phyloP scores from a whole-genome alignment of 2,329 filamentous ascomycete genomes.

The Teratosphaeria destructans region DNA sequence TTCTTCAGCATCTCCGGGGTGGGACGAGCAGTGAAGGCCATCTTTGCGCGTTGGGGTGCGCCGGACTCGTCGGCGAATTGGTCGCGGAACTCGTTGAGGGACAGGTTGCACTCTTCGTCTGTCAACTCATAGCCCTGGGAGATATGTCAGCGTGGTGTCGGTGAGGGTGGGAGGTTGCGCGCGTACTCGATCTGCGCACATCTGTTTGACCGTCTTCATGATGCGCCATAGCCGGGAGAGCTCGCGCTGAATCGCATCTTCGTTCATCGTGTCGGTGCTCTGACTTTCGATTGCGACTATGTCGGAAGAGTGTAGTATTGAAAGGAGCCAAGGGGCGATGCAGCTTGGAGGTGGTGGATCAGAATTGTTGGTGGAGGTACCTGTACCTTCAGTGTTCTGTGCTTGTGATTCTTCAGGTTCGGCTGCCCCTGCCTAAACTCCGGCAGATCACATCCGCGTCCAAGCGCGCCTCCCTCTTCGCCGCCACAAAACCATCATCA shows the following conservation, averaged over 20 bases:
- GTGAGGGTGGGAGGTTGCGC: constrained; percentile 1
- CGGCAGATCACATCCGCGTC: background rate
- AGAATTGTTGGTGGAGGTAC: no score
- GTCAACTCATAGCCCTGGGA: constrained; percentile 81
- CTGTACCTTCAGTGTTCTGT: background rate
- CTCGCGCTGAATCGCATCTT: constrained; percentile 19
- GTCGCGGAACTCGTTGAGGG: constrained; percentile 67
- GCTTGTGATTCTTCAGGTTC: background rate
- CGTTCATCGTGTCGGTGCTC: background rate
- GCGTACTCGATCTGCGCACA: constrained; percentile 80
- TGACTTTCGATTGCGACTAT: background rate
- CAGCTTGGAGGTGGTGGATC: background rate
- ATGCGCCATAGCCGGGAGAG: constrained; percentile 75
- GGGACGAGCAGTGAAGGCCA: constrained; percentile 82
- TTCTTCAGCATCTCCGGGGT: constrained; percentile 75
- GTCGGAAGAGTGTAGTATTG: background rate
- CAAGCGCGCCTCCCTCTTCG: constrained; percentile 1
- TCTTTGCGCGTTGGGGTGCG: constrained; percentile 65
- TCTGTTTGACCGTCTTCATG: constrained; percentile 87
- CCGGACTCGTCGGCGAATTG: constrained; percentile 65
- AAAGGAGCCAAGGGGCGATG: background rate
- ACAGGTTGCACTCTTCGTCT: constrained; percentile 79
- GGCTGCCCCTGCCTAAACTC: background rate
- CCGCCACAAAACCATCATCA: background rate
- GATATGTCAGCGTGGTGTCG: constrained; percentile 9